Evolutionary conservation across 2,329 filamentous ascomycete species (phyloP), one percentile per base, ranked within the genome.

Genomic region (Sarocladium oryzae): DNA sequence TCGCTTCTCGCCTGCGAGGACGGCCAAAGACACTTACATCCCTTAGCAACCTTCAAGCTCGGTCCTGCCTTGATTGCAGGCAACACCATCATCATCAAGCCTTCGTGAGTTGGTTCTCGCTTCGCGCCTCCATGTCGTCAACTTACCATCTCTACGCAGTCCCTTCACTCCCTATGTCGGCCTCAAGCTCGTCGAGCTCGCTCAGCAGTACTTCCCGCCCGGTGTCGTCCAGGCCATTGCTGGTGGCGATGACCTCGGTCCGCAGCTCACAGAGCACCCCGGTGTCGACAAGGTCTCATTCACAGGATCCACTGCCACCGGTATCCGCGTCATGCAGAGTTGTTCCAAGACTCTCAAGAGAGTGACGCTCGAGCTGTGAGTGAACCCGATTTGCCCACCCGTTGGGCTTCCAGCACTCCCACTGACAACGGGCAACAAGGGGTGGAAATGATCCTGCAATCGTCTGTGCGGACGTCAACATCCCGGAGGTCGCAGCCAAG

Each of bases 221-320:
- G 82, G 82, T 35, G 78, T 86, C n/a, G 61, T 85, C 2, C 81
- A 85, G 58, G 76, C 71, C 0, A 63, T 86, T 2, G 77, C 77
- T 49, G 82, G 82, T 6, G 79, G 79, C 49, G 81, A 85, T 56
- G 68, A 71, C 37, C 73, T 86, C 5, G 82, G 82, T 3, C 78
- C 77, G 1, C 73, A 71, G 71, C 62, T 85, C 49, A 82, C 79
- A 0, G 63, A 61, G n/a, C 81, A 85, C 58, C 78, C 79, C 0
- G 77, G 71, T 18, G 74, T 85, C 51, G 71, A 76, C 52, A 85
- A 83, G 70, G 77, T 86, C 60, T 74, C 71, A 56, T 86, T 86
- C 65, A 85, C 82, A 0, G 81, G 82, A 2, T 82, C 78, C 10
- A 78, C 72, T 6, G 69, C 71, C 0, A 83, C 78, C 0, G 82